These are phyloP conservation scores for Paratinospora sagittata DNA, from an alignment of 164 flowering plant species.

Conservation along the genomic window DNA sequence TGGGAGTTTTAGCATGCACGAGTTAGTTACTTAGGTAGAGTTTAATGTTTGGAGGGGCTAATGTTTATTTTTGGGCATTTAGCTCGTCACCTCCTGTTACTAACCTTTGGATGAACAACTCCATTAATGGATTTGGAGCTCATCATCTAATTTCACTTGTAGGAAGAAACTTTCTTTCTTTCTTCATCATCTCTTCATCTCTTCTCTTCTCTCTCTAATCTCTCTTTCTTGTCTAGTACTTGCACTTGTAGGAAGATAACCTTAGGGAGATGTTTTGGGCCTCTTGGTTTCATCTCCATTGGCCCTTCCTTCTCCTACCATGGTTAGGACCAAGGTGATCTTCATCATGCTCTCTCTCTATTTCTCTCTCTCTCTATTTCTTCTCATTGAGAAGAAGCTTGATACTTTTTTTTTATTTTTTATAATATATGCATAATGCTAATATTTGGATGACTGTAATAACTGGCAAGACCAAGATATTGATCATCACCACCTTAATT, in stretches of 20 bases:
- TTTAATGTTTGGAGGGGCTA: slow-evolving; percentile 26
- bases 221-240: background rate
- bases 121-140: slow-evolving; percentile 36
- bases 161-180: slow-evolving; percentile 1
- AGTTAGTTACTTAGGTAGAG: background rate
- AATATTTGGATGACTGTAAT: slow-evolving; percentile 17
- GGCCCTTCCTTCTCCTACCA: slow-evolving; percentile 41
- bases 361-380: no score
- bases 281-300: slow-evolving; percentile 51
- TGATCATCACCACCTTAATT: background rate
- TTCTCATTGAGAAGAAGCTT: slow-evolving; percentile 1
- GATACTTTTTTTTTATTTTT: background rate
- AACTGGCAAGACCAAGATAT: slow-evolving; percentile 8
- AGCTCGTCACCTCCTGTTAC: slow-evolving; percentile 21
- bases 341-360: slow-evolving; percentile 13
- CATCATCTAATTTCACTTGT: background rate
- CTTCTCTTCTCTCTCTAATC: background rate
- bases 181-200: background rate
- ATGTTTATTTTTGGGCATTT: slow-evolving; percentile 26
- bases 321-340: slow-evolving; percentile 71
- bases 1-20: slow-evolving; percentile 38
- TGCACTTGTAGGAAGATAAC: slow-evolving; percentile 23
- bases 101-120: slow-evolving; percentile 24
- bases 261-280: slow-evolving; percentile 57
- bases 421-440: slow-evolving; percentile 9